These are phyloP conservation scores for Tremella fuciformis DNA, from an alignment of 768 basidiomycete species.

Conservation along the genomic window DNA sequence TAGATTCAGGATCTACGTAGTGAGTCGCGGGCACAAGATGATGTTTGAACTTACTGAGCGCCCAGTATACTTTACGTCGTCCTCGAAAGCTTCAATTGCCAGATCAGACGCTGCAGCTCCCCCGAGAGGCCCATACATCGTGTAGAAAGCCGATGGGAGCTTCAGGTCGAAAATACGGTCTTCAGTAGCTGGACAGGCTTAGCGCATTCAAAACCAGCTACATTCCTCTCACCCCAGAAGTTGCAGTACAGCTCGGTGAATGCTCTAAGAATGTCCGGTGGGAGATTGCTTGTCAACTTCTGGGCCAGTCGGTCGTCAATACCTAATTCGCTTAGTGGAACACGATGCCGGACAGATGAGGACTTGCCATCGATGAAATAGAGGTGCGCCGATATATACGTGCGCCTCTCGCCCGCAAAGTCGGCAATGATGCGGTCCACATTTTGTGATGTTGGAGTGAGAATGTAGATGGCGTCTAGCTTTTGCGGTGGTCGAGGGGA, in stretches of 20 bases:
- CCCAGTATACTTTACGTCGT: conserved; percentile 70
- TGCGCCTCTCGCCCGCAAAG: conserved; percentile 64
- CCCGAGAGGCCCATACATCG: conserved; percentile 79
- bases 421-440: conserved; percentile 86
- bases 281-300: conserved; percentile 68
- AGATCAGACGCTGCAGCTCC: conserved; percentile 63
- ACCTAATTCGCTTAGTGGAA: conserved; percentile 55
- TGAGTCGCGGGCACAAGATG: background rate
- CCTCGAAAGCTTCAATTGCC: conserved; percentile 73
- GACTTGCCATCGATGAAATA: conserved; percentile 86
- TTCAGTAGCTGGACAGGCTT: conserved; percentile 49
- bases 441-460: conserved; percentile 94
- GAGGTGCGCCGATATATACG: conserved; percentile 79
- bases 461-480: conserved; percentile 87
- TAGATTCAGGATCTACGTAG: conserved; percentile 69
- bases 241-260: conserved; percentile 87
- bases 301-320: conserved; percentile 75
- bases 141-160: conserved; percentile 77
- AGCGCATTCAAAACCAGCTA: background rate
- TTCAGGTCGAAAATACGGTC: conserved; percentile 78
- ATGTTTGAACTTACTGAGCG: conserved; percentile 45
- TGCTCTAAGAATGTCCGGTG: conserved; percentile 70
- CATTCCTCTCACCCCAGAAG: conserved; percentile 71
- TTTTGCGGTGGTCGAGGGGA: conserved; percentile 76
- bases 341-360: background rate